Base-by-base conservation (phyloP, 75 land plant species). In the Cupressus sempervirens region DNA sequence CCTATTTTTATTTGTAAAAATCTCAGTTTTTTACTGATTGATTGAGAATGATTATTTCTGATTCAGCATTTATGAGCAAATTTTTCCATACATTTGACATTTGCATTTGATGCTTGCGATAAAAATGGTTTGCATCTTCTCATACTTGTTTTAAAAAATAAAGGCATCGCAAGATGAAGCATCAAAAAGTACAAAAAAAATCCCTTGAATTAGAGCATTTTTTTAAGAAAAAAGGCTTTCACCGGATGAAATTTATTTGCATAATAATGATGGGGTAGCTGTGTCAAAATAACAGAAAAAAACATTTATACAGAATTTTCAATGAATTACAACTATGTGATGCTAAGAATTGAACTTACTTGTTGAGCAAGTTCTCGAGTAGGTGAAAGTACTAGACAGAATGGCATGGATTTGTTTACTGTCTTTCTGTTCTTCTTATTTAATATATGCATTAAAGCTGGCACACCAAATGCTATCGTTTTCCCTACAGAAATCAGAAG, bases 321-420 rank as follows among this genome's bases (percentile, higher is more conserved):
- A 62, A 62, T 62, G 1, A 62, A 26, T 1, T 32, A 23, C 45
- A n/a, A 45, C 1, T 40, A 45, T n/a, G 26, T 79, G n/a, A 79
- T 26, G 48, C 50, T 45, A 26, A 79, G 81, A 79, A 4, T 45
- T n/a, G 5, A 43, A 87, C 84, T 40, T 81, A 93, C 94, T 81
- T 93, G 95, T 73, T 97, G 98, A 83, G 99, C 98, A 36, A 97
- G 91, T 88, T 97, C 99, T 53, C 99, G 93, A 0, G 99, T 97
- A 35, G 99, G 99, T 41, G 99, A 91, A 15, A 97, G 90, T 0
- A 97, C 98, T 75, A 97, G 96, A 86, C 95, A 94, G 30, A 88
- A 77, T 0, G 98, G 99, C 76, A 83, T 83, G 45, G 48, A 72
- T 68, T 82, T 85, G 73, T 90, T 91, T 3, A 74, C 40, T 45